A percentile compares a stretch with the other conserved stretches of the same genome.
These are phyloP conservation scores for Thalassiosira ordinaria DNA, from an alignment of 352 stramenopile genomes.

Conservation along the genomic window DNA sequence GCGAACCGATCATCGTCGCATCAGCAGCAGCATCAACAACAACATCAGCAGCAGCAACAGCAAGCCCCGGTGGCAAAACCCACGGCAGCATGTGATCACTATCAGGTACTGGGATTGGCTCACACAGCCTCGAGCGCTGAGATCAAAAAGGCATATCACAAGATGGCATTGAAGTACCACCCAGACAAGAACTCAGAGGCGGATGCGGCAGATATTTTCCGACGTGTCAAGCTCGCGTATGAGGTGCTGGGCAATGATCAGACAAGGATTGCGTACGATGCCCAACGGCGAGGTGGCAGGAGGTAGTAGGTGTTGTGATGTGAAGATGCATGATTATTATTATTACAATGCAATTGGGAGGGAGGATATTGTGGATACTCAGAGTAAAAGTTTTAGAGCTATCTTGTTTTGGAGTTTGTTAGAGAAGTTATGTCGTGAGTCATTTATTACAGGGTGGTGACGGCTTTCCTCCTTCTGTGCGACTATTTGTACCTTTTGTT, in stretches of 20 bases:
- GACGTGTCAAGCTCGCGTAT: constrained; percentile 90
- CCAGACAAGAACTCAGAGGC: constrained; percentile 91
- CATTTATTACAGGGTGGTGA: too few relatives aligned
- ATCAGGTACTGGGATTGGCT: constrained; percentile 65
- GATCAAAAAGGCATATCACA: constrained; percentile 92
- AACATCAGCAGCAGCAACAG: constrained; percentile 11
- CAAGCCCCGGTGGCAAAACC: neutral
- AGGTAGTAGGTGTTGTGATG: too few relatives aligned
- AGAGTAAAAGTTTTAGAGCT: too few relatives aligned
- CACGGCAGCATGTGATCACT: constrained; percentile 50
- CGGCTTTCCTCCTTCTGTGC: too few relatives aligned
- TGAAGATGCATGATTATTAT: too few relatives aligned
- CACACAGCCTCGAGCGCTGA: constrained; percentile 52
- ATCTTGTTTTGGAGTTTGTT: too few relatives aligned
- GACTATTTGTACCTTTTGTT: too few relatives aligned
- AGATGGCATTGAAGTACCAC: constrained; percentile 87
- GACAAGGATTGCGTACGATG: constrained; percentile 68
- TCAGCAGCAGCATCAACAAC: neutral
- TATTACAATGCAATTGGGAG: too few relatives aligned
- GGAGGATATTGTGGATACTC: too few relatives aligned
- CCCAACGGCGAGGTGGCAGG: too few relatives aligned
- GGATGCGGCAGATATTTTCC: constrained; percentile 90
- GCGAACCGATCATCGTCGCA: constrained; percentile 33
- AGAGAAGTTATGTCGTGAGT: too few relatives aligned
- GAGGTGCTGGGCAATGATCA: constrained; percentile 89